These are phyloP conservation scores for Nevesoporus exiguus DNA, from an alignment of 768 basidiomycete genomes.

Conservation along the genomic window DNA sequence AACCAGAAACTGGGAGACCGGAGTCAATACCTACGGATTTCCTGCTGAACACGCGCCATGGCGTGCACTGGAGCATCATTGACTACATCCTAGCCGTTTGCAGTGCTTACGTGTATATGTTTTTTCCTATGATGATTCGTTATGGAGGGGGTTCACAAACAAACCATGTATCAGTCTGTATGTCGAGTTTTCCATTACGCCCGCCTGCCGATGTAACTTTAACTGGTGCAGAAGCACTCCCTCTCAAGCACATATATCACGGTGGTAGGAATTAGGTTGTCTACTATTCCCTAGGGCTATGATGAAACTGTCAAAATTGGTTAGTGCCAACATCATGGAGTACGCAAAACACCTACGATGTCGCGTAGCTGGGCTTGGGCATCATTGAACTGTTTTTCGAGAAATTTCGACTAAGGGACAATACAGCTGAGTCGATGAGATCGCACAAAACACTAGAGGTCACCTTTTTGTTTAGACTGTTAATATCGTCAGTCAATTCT, in stretches of 20 bases:
- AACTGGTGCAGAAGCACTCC: background rate
- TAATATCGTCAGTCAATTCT: constrained; percentile 79
- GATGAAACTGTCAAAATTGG: constrained; percentile 25
- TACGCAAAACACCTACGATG: constrained; percentile 51
- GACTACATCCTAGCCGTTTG: constrained; percentile 2
- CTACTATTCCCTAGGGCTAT: constrained; percentile 26
- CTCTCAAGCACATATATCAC: constrained; percentile 9
- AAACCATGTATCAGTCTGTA: background rate
- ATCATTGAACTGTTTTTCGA: constrained; percentile 92
- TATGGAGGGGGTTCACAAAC: background rate
- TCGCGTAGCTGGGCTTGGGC: constrained; percentile 84
- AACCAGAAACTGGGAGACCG: constrained; percentile 27
- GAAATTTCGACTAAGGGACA: constrained; percentile 69
- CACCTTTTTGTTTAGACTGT: constrained; percentile 83
- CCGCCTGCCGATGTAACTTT: background rate
- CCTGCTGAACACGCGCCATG: constrained; percentile 15
- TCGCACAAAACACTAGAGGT: background rate
- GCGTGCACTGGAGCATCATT: constrained; percentile 13
- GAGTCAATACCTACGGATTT: constrained; percentile 14
- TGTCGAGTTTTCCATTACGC: background rate
- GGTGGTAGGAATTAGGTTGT: background rate
- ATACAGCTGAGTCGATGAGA: background rate
- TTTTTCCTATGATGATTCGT: background rate
- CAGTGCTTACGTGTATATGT: background rate
- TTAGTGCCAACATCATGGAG: constrained; percentile 1